Evolutionary conservation across 768 basidiomycete species (phyloP).

Genomic region (Leccinum arenicola): DNA sequence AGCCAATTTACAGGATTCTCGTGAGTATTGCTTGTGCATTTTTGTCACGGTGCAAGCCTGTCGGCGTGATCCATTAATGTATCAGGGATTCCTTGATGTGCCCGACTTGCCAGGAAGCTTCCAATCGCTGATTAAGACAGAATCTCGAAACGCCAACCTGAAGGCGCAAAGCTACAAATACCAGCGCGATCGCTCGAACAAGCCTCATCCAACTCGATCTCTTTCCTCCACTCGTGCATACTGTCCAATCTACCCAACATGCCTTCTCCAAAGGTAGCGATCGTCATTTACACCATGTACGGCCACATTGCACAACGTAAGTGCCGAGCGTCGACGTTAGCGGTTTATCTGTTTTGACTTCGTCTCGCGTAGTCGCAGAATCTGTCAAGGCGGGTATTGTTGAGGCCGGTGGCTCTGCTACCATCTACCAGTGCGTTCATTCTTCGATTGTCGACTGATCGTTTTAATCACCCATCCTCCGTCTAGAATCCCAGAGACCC

Average conservation of each 20-base stretch:
- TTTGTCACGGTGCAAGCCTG: constrained; percentile 7
- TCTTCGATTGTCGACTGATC: background rate
- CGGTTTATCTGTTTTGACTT: background rate
- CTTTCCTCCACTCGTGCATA: background rate
- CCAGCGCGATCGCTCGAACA: background rate
- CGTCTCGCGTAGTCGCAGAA: constrained; percentile 53
- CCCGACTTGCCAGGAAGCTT: constrained; percentile 5
- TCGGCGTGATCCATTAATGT: too few relatives aligned
- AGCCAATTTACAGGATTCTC: constrained; percentile 9
- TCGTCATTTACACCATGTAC: constrained; percentile 72
- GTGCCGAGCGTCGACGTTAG: constrained; percentile 23
- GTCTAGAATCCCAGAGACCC: constrained; percentile 75
- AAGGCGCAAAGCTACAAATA: constrained; percentile 13
- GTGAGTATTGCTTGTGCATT: constrained; percentile 12
- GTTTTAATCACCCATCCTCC: background rate
- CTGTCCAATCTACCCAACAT: constrained; percentile 21
- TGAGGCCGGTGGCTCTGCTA: constrained; percentile 47
- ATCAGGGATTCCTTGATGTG: constrained; percentile 3
- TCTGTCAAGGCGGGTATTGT: constrained; percentile 46
- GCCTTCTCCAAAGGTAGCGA: constrained; percentile 56
- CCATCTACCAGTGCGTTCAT: constrained; percentile 53
- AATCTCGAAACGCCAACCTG: background rate
- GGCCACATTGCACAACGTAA: constrained; percentile 68
- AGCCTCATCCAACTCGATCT: background rate
- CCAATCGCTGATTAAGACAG: background rate